Conservation (phyloP, 75 land plant species). For the Sequoiadendron giganteum region DNA sequence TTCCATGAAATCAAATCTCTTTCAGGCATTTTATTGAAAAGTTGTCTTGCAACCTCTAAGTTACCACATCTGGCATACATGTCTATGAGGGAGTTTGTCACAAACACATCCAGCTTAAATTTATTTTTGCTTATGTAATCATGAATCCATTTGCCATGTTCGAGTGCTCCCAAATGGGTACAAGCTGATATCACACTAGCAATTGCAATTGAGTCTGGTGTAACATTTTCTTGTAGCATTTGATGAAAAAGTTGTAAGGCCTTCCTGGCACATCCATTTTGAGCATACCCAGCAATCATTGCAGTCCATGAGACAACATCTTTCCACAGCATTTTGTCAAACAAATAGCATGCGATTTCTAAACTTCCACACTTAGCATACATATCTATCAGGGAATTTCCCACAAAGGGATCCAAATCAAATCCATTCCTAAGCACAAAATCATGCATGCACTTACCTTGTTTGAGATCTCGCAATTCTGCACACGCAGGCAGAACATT, state of each 20-base stretch:
- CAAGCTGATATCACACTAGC: slow-evolving; percentile 25
- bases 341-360: slow-evolving; percentile 15
- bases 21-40: slow-evolving; percentile 9
- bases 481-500: slow-evolving; percentile 15
- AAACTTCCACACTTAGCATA: slow-evolving; percentile 27
- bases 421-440: slow-evolving; percentile 5
- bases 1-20: slow-evolving; percentile 22
- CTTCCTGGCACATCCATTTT: slow-evolving; percentile 15
- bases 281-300: slow-evolving; percentile 18
- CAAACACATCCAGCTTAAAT: slow-evolving; percentile 14
- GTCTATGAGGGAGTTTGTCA: slow-evolving; percentile 19
- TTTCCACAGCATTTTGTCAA: slow-evolving; percentile 3
- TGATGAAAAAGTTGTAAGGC: slow-evolving; percentile 16
- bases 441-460: slow-evolving; percentile 20
- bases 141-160: slow-evolving; percentile 18
- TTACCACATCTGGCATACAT: slow-evolving; percentile 21
- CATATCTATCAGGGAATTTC: slow-evolving; percentile 30
- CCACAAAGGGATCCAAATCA: slow-evolving; percentile 12
- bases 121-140: neutral
- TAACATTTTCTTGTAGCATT: slow-evolving; percentile 14
- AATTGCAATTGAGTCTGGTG: slow-evolving; percentile 19
- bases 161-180: slow-evolving; percentile 15
- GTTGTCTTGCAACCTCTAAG: slow-evolving; percentile 11
- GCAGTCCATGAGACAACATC: slow-evolving; percentile 31
- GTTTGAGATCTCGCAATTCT: slow-evolving; percentile 9